A percentile compares a stretch with the other conserved stretches of the same genome.
Evolutionary conservation across 1,284 basidiomycete species (phyloP).

Genomic region (Trichosporon sp.): DNA sequence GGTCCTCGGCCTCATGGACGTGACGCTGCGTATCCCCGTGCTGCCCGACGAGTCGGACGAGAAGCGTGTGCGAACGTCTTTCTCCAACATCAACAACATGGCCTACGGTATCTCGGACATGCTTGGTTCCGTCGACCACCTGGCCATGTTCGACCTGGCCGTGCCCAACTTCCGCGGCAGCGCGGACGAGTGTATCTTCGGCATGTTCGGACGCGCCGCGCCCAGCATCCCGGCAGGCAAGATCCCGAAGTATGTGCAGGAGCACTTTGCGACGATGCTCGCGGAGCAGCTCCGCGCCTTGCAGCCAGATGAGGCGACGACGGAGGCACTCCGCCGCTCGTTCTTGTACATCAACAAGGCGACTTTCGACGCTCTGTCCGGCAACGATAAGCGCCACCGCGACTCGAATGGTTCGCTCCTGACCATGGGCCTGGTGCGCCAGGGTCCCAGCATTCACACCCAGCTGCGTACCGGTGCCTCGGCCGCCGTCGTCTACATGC

Average conservation of each 20-base stretch:
- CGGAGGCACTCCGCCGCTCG: conserved; percentile 78
- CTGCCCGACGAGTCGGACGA: conserved; percentile 91
- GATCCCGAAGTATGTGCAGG: conserved; percentile 73
- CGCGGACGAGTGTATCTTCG: conserved; percentile 86
- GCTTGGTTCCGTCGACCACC: conserved; percentile 71
- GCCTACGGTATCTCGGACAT: conserved; percentile 96
- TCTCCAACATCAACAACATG: conserved; percentile 89
- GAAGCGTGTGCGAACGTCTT: conserved; percentile 87
- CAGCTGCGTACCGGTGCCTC: conserved; percentile 75
- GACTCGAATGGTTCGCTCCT: conserved; percentile 66
- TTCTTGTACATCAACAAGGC: conserved; percentile 83
- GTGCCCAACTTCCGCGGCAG: conserved; percentile 81
- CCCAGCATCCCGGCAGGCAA: conserved; percentile 61
- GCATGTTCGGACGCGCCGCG: conserved; percentile 84
- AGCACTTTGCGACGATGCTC: conserved; percentile 72
- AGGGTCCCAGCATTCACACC: conserved; percentile 41
- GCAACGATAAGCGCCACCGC: conserved; percentile 62
- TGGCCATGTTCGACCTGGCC: conserved; percentile 91
- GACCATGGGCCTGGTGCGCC: conserved; percentile 25
- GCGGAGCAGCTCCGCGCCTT: conserved; percentile 64
- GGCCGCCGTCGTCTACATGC: conserved; percentile 83
- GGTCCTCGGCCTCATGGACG: conserved; percentile 95
- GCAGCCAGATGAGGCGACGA: conserved; percentile 63
- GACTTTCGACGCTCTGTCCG: conserved; percentile 67
- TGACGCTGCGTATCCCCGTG: conserved; percentile 81